phyloP scores from a whole-genome alignment of 192 early-diverging fungal species.

The Coemansia sp. region DNA sequence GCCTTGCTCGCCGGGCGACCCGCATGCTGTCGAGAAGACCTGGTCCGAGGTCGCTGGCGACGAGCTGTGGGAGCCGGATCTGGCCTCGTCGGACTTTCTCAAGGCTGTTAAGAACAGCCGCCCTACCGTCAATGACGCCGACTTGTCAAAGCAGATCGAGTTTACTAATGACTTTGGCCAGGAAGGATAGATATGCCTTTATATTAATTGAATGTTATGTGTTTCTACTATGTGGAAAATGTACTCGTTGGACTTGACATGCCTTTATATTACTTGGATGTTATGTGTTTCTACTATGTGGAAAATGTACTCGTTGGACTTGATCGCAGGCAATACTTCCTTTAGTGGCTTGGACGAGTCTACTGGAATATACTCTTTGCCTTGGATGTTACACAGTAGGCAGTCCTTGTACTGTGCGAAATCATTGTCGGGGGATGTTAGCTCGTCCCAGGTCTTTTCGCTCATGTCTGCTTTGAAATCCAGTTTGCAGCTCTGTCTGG shows the following conservation, averaged over 20 bases:
- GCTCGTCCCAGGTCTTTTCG: neutral
- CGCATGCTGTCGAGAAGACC: constrained; percentile 80
- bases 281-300: neutral
- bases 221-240: neutral
- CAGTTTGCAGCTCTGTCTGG: constrained; percentile 1
- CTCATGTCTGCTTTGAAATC: neutral
- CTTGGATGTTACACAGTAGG: neutral
- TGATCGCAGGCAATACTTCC: neutral
- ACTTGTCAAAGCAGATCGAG: constrained; percentile 81
- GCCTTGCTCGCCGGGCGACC: constrained; percentile 95
- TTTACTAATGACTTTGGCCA: constrained; percentile 89
- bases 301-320: neutral
- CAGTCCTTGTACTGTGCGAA: neutral
- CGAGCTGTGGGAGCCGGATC: constrained; percentile 90
- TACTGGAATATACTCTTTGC: neutral
- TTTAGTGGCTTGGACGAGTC: neutral
- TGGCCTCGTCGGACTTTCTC: constrained; percentile 85
- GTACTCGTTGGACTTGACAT: neutral
- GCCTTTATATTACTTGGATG: too few relatives aligned
- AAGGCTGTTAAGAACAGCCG: constrained; percentile 76
- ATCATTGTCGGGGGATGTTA: neutral
- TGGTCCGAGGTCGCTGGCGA: constrained; percentile 88
- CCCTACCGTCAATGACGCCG: constrained; percentile 84
- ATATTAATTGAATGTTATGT: neutral
- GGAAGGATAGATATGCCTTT: constrained; percentile 47